Conservation (phyloP, 2,329 filamentous ascomycete genomes). For the Tolypocladium tundrense region DNA sequence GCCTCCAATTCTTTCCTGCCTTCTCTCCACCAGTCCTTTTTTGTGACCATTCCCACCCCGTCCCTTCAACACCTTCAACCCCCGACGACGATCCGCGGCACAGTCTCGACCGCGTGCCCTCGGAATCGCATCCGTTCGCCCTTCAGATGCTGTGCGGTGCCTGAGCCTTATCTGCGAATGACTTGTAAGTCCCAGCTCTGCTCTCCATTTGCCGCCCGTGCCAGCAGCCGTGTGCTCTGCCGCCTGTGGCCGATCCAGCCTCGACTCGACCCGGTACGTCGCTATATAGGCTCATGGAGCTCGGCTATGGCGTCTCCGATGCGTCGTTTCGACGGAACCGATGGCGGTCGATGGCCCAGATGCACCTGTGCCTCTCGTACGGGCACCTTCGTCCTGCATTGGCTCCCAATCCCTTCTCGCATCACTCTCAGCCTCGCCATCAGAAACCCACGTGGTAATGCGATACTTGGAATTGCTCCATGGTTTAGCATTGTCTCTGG, state of each 20-base stretch:
- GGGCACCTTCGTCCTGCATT: slow-evolving; percentile 10
- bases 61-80: slow-evolving; percentile 21
- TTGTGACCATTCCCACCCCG: slow-evolving; percentile 22
- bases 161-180: slow-evolving; percentile 34
- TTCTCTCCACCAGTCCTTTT: slow-evolving; percentile 24
- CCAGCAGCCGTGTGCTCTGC: slow-evolving; percentile 22
- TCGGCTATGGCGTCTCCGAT: slow-evolving; percentile 12
- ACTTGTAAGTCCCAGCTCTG: slow-evolving; percentile 35
- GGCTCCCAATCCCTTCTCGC: slow-evolving; percentile 33
- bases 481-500: slow-evolving; percentile 11
- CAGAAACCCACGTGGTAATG: slow-evolving; percentile 31
- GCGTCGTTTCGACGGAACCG: slow-evolving; percentile 23
- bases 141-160: slow-evolving; percentile 19
- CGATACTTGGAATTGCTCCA: slow-evolving; percentile 30
- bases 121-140: slow-evolving; percentile 12
- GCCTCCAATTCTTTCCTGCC: slow-evolving; percentile 31
- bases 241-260: slow-evolving; percentile 26
- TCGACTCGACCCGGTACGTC: slow-evolving; percentile 20
- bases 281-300: slow-evolving; percentile 20
- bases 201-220: slow-evolving; percentile 15
- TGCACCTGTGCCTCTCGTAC: slow-evolving; percentile 12
- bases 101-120: slow-evolving; percentile 11
- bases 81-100: slow-evolving; percentile 9
- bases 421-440: slow-evolving; percentile 37
- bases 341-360: slow-evolving; percentile 22